Conservation (phyloP, 75 land plant genomes). For the Ceratopteris richardii region DNA sequence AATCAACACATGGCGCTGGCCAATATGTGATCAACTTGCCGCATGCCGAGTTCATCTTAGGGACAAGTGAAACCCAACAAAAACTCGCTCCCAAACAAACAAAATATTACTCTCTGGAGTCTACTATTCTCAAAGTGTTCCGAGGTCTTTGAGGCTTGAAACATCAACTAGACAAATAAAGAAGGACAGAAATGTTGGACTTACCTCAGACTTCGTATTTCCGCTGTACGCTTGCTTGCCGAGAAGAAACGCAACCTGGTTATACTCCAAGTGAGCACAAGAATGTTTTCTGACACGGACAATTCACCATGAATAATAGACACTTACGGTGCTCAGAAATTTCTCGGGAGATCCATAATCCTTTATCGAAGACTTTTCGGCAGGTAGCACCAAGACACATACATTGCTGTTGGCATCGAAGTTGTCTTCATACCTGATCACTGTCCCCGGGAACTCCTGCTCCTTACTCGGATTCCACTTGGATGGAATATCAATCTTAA, state of each 20-base stretch:
- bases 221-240: slow-evolving; percentile 89
- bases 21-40: too few species aligned
- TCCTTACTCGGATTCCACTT: slow-evolving; percentile 99
- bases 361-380: slow-evolving; percentile 72
- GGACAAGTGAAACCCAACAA: neutral
- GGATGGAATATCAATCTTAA: slow-evolving; percentile 68
- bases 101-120: neutral
- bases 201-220: slow-evolving; percentile 57
- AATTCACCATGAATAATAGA: neutral
- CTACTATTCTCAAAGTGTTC: neutral
- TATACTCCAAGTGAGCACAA: neutral
- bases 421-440: slow-evolving; percentile 93
- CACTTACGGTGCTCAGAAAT: slow-evolving; percentile 57
- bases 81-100: neutral
- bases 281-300: neutral
- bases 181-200: neutral
- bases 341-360: slow-evolving; percentile 90
- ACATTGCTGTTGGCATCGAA: slow-evolving; percentile 73
- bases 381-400: slow-evolving; percentile 55
- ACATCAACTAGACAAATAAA: too few species aligned
- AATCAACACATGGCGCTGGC: too few species aligned
- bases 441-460: slow-evolving; percentile 81
- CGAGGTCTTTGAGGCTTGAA: neutral
- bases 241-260: slow-evolving; percentile 75
- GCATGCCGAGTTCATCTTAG: too few species aligned